Evolutionary conservation across 768 basidiomycete genomes (phyloP).

Genomic region (Leucocoprinus leucothites): DNA sequence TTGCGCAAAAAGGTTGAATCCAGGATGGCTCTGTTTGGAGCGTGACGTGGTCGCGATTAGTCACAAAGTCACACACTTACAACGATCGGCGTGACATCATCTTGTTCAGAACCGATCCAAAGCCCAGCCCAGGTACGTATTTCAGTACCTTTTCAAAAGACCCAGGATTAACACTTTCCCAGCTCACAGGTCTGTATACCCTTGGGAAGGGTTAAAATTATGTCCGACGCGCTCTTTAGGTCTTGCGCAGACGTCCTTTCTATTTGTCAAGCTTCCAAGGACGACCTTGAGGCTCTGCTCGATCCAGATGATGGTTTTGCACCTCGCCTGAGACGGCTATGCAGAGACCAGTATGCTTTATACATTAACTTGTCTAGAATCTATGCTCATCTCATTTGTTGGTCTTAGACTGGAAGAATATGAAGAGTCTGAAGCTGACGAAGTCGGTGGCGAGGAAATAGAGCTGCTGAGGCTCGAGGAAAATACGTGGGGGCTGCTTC

Average conservation of each 20-base stretch:
- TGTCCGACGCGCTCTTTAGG: constrained; percentile 56
- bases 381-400: background rate
- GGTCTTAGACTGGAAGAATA: constrained; percentile 47
- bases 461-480: constrained; percentile 69
- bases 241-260: constrained; percentile 67
- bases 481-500: constrained; percentile 80
- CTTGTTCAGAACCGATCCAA: background rate
- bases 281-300: constrained; percentile 58
- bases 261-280: constrained; percentile 50
- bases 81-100: background rate
- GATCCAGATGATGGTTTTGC: constrained; percentile 71
- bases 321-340: constrained; percentile 53
- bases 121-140: background rate
- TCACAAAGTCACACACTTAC: background rate
- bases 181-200: background rate
- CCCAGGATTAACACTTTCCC: too few species aligned
- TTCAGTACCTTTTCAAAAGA: too few species aligned
- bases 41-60: background rate
- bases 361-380: background rate
- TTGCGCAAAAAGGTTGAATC: too few species aligned
- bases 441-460: constrained; percentile 46
- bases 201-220: constrained; percentile 14
- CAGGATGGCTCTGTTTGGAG: too few species aligned
- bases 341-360: constrained; percentile 52
- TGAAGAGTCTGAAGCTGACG: constrained; percentile 36